Conservation (phyloP, 169 alveolate genomes). For the Amoebophrya sp. region DNA sequence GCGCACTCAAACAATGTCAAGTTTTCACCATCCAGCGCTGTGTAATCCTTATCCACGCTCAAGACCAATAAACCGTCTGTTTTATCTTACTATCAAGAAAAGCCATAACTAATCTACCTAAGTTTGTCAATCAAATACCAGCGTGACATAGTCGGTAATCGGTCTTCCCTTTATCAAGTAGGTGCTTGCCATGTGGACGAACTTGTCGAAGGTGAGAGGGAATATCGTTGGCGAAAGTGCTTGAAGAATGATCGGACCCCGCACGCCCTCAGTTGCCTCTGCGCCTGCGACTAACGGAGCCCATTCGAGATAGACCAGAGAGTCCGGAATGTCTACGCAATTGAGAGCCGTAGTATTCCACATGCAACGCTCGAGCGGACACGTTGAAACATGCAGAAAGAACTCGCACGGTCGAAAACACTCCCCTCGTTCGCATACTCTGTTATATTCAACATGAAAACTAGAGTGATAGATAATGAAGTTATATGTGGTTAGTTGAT, state of each 20-base stretch:
- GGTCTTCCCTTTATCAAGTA: neutral
- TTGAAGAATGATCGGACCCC: neutral
- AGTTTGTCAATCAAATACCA: neutral
- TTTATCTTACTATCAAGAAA: no score
- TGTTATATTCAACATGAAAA: no score
- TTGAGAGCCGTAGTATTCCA: neutral
- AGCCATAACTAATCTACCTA: neutral
- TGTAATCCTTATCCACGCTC: no score
- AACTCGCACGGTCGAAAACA: slow-evolving; percentile 21
- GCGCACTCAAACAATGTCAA: no score
- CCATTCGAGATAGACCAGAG: neutral
- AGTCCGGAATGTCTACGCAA: neutral
- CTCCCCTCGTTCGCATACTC: neutral
- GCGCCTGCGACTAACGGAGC: neutral
- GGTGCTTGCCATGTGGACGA: neutral
- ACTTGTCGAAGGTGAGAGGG: neutral
- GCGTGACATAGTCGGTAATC: neutral
- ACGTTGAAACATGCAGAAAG: neutral
- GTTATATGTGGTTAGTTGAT: no score
- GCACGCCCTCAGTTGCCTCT: neutral
- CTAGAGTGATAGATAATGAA: no score
- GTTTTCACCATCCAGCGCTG: no score
- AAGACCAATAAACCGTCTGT: no score
- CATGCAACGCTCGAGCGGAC: neutral
- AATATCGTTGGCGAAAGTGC: neutral